Evolutionary conservation across 345 rosid genomes (phyloP).

Genomic region (Acer saccharum): DNA sequence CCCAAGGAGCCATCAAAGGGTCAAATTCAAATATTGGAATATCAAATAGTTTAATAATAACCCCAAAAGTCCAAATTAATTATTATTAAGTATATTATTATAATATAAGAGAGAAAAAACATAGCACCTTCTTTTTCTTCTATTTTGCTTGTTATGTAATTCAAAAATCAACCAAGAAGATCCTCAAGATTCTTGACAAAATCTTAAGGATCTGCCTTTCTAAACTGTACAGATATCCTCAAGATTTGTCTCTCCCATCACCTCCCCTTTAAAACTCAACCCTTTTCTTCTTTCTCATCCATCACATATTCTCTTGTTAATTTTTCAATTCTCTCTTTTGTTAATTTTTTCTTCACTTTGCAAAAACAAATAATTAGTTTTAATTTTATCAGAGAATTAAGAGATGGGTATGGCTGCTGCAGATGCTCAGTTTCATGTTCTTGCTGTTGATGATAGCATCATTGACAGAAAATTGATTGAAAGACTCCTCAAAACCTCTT

Average conservation of each 20-base stretch:
- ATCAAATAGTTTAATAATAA: background rate
- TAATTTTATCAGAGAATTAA: too few relatives aligned
- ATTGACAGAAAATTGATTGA: constrained; percentile 85
- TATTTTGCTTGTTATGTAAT: constrained; percentile 45
- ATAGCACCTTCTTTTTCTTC: constrained; percentile 28
- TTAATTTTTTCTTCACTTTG: too few relatives aligned
- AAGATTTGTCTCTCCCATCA: constrained; percentile 29
- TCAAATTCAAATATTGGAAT: constrained; percentile 6
- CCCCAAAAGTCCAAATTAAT: background rate
- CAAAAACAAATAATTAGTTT: too few relatives aligned
- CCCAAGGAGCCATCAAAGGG: constrained; percentile 6
- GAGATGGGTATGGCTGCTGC: constrained; percentile 35
- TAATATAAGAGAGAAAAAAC: background rate
- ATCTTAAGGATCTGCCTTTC: constrained; percentile 66
- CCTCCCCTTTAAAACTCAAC: constrained; percentile 33
- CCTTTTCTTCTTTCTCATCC: background rate
- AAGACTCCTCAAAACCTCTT: constrained; percentile 82
- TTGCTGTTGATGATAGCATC: constrained; percentile 89
- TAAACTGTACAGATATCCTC: constrained; percentile 56
- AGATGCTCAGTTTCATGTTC: constrained; percentile 77
- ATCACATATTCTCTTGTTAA: background rate
- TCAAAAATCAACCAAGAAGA: constrained; percentile 60
- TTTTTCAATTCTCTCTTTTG: too few relatives aligned
- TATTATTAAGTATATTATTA: background rate
- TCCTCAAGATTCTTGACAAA: constrained; percentile 52